Evolutionary conservation across 371 early-diverging fungal species (phyloP).

Genomic region (Sporodiniella umbellata): DNA sequence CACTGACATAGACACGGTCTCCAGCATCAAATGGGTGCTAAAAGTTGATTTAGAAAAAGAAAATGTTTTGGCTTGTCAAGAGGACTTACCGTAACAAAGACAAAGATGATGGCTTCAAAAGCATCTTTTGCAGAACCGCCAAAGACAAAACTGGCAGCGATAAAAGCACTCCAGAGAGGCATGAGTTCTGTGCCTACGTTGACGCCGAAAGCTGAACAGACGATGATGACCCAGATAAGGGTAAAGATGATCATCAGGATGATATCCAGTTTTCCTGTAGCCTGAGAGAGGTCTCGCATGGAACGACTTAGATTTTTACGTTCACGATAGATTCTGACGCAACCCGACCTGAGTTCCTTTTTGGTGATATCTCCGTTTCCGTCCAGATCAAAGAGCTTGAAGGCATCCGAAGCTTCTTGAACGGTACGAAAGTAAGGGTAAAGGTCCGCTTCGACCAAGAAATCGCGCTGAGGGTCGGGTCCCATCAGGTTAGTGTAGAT

Average conservation of each 20-base stretch:
- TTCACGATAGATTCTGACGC: constrained; percentile 60
- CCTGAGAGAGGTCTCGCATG: constrained; percentile 63
- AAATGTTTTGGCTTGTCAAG: neutral
- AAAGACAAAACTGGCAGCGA: constrained; percentile 65
- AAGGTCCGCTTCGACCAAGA: constrained; percentile 44
- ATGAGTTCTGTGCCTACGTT: constrained; percentile 59
- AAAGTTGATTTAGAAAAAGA: neutral
- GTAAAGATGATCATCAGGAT: constrained; percentile 52
- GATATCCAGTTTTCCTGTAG: constrained; percentile 63
- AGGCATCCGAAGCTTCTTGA: constrained; percentile 63
- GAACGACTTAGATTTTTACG: constrained; percentile 53
- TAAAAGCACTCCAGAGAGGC: constrained; percentile 53
- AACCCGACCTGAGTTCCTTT: constrained; percentile 56
- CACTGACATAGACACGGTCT: constrained; percentile 32
- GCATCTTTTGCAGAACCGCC: constrained; percentile 61
- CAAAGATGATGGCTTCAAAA: constrained; percentile 71
- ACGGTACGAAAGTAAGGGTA: constrained; percentile 54
- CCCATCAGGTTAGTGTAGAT: constrained; percentile 44
- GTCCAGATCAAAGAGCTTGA: constrained; percentile 68
- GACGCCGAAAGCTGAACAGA: constrained; percentile 55
- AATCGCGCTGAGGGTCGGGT: constrained; percentile 28
- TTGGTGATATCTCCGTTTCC: constrained; percentile 65
- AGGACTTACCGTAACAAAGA: constrained; percentile 53
- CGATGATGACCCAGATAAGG: constrained; percentile 32
- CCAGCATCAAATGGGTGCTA: constrained; percentile 49